Conservation (phyloP, 1,284 basidiomycete genomes). For the Cutaneotrichosporon daszewskae region DNA sequence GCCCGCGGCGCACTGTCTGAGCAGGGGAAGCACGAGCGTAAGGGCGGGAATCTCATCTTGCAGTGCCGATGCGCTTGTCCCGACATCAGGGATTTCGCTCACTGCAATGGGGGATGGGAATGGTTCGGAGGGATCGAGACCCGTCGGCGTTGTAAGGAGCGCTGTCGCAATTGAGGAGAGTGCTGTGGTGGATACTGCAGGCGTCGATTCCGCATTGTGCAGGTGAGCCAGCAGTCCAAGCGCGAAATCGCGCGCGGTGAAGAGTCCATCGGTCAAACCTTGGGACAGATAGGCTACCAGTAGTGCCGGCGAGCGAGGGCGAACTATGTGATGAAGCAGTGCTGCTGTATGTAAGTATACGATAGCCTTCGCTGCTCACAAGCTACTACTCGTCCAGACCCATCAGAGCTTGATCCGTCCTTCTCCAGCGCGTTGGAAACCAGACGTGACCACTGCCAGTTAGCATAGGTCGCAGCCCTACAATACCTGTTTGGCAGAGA, state of each 20-base stretch:
- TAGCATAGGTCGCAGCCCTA: background rate
- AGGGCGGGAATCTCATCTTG: constrained; percentile 21
- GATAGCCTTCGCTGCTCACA: background rate
- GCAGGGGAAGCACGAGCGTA: constrained; percentile 30
- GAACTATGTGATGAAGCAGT: constrained; percentile 22
- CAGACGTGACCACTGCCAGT: constrained; percentile 13
- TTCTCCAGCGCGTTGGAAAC: constrained; percentile 2
- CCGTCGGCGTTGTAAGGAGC: constrained; percentile 20
- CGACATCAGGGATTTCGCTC: constrained; percentile 22
- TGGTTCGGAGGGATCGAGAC: constrained; percentile 13
- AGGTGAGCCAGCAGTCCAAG: constrained; percentile 25
- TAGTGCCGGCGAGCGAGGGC: constrained; percentile 25
- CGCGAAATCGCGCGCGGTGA: constrained; percentile 23
- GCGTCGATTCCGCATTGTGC: constrained; percentile 7
- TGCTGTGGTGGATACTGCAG: constrained; percentile 7
- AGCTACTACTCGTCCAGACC: constrained; percentile 11
- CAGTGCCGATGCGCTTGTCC: constrained; percentile 16
- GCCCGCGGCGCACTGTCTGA: constrained; percentile 21
- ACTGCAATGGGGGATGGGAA: constrained; percentile 11
- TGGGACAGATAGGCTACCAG: constrained; percentile 31
- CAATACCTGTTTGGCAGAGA: constrained; percentile 11
- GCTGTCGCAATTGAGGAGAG: constrained; percentile 21
- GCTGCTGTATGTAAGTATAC: constrained; percentile 18
- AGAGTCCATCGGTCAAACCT: constrained; percentile 12
- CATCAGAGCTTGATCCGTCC: constrained; percentile 2